Evolutionary conservation across 163 green algal genomes (phyloP).

Genomic region (Scenedesmus sp.): DNA sequence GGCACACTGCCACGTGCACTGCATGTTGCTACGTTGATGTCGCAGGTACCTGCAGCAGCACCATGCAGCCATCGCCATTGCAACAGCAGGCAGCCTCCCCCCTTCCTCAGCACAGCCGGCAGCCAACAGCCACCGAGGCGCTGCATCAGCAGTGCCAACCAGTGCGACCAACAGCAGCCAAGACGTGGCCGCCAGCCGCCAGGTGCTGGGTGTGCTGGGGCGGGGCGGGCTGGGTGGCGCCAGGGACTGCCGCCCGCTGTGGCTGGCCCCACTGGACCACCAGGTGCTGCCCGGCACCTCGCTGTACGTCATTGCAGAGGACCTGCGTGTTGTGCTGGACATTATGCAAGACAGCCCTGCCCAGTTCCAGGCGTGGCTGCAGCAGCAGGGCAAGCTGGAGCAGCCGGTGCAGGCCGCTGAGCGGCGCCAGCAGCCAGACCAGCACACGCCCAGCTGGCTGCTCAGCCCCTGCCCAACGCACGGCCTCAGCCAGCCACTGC

Average conservation of each 20-base stretch:
- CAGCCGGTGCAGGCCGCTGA: background rate
- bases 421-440: background rate
- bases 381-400: background rate
- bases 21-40: background rate
- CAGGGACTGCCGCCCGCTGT: background rate
- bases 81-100: constrained; percentile 4
- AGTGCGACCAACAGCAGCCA: background rate
- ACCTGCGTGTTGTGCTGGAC: constrained; percentile 27
- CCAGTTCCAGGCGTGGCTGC: background rate
- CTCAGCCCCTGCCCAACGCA: background rate
- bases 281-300: background rate
- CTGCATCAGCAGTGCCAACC: background rate
- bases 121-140: background rate
- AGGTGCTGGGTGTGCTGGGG: background rate
- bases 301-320: constrained; percentile 27
- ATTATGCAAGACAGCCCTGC: constrained; percentile 9
- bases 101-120: background rate
- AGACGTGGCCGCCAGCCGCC: background rate
- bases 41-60: constrained; percentile 19
- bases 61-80: background rate
- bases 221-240: background rate
- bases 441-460: background rate
- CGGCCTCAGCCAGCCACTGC: background rate
- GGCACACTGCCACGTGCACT: background rate
- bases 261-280: constrained; percentile 27